Evolutionary conservation across 2,329 filamentous ascomycete genomes (phyloP).

Genomic region (Paecilomyces variotii): DNA sequence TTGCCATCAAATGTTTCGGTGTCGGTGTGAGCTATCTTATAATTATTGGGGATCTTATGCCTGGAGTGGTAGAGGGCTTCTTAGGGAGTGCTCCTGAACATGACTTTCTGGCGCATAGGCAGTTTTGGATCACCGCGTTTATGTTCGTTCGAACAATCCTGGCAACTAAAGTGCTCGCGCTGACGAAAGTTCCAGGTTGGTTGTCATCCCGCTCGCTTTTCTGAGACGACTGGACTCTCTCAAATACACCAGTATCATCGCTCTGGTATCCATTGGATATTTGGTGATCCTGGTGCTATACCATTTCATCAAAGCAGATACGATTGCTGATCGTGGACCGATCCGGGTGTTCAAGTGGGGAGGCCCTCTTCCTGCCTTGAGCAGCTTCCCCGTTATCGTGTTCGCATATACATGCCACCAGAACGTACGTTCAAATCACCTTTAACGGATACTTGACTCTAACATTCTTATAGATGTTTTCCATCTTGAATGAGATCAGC

Average conservation of each 20-base stretch:
- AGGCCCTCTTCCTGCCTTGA: slow-evolving; percentile 68
- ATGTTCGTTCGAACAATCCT: slow-evolving; percentile 51
- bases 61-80: slow-evolving; percentile 81
- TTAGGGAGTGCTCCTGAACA: slow-evolving; percentile 54
- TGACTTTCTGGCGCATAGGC: slow-evolving; percentile 74
- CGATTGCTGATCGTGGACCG: slow-evolving; percentile 62
- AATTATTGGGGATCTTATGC: slow-evolving; percentile 98
- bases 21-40: slow-evolving; percentile 97
- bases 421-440: slow-evolving; percentile 55
- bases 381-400: slow-evolving; percentile 86
- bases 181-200: slow-evolving; percentile 49
- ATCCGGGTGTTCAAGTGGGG: slow-evolving; percentile 72
- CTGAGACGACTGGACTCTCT: slow-evolving; percentile 84
- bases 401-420: slow-evolving; percentile 99
- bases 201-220: slow-evolving; percentile 92
- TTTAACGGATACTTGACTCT: slow-evolving; percentile 3
- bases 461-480: slow-evolving; percentile 71
- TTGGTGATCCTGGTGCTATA: slow-evolving; percentile 88
- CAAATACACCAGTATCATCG: slow-evolving; percentile 92
- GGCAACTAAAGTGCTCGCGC: slow-evolving; percentile 2
- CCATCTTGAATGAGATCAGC: slow-evolving; percentile 88
- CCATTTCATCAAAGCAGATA: slow-evolving; percentile 75
- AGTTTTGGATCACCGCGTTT: slow-evolving; percentile 97
- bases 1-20: slow-evolving; percentile 96
- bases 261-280: slow-evolving; percentile 87